A percentile compares a stretch with the other conserved stretches of the same genome.
phyloP scores from a whole-genome alignment of 768 basidiomycete genomes.

The Dioszegia aurantiaca region DNA sequence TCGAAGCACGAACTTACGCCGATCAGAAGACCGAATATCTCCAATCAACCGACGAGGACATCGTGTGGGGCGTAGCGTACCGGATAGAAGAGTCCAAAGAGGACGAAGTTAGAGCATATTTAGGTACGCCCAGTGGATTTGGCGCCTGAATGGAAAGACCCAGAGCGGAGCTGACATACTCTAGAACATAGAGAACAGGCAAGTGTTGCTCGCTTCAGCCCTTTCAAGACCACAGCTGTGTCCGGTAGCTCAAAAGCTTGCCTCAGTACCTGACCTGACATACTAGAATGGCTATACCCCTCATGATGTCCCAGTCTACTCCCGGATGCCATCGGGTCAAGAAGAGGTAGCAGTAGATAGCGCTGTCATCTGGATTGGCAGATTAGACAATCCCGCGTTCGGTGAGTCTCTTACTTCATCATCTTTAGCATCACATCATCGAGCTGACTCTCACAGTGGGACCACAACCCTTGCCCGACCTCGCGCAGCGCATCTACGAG shows the following conservation, averaged over 20 bases:
- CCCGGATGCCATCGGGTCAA: slow-evolving; percentile 58
- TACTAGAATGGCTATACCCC: slow-evolving; percentile 82
- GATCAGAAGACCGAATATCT: too few species aligned
- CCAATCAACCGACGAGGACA: slow-evolving; percentile 56
- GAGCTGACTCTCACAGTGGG: slow-evolving; percentile 62
- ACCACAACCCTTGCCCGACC: slow-evolving; percentile 68
- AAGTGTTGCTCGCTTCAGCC: slow-evolving; percentile 13
- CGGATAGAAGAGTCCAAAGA: slow-evolving; percentile 76
- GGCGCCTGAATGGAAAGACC: too few species aligned
- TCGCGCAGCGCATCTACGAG: slow-evolving; percentile 68
- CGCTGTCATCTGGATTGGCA: slow-evolving; percentile 76
- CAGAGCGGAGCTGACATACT: too few species aligned
- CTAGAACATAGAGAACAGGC: slow-evolving; percentile 90
- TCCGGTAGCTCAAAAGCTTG: too few species aligned
- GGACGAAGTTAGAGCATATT: slow-evolving; percentile 73
- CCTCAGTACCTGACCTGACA: too few species aligned
- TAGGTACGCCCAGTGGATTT: slow-evolving; percentile 62
- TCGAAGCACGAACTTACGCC: too few species aligned
- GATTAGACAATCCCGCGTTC: slow-evolving; percentile 82
- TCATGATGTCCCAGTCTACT: slow-evolving; percentile 72
- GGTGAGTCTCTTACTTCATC: slow-evolving; percentile 56
- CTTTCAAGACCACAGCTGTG: too few species aligned
- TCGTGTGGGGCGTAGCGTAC: slow-evolving; percentile 87
- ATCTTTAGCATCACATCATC: background rate
- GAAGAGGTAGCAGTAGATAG: slow-evolving; percentile 57